phyloP scores from a whole-genome alignment of 768 basidiomycete species.

The Russula virescens region DNA sequence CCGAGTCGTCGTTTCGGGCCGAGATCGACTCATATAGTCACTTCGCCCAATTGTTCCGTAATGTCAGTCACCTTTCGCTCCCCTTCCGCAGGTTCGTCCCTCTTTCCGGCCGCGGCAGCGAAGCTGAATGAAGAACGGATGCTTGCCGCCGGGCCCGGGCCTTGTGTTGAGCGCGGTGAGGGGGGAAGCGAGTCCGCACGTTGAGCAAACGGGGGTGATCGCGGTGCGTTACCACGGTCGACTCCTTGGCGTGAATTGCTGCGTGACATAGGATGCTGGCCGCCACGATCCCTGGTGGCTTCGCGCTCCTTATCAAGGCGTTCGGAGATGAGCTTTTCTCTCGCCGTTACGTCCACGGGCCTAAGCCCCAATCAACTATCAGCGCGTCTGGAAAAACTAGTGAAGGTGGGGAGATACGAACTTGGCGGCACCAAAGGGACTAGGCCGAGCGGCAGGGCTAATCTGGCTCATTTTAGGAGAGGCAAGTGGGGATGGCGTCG shows the following conservation, averaged over 20 bases:
- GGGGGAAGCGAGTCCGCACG: conserved; percentile 19
- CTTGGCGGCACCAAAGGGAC: conserved; percentile 87
- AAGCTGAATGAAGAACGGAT: conserved; percentile 77
- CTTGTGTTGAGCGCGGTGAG: conserved; percentile 13
- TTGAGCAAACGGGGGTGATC: conserved; percentile 26
- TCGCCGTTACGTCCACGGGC: conserved; percentile 76
- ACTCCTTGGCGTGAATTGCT: conserved; percentile 35
- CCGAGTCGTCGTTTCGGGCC: not conserved
- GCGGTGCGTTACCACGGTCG: conserved; percentile 28
- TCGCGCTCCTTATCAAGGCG: conserved; percentile 64
- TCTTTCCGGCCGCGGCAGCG: conserved; percentile 62
- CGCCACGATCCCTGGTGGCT: conserved; percentile 32
- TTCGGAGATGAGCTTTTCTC: conserved; percentile 70
- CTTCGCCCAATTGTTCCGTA: conserved; percentile 35
- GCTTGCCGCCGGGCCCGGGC: conserved; percentile 36
- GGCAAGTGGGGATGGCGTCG: conserved; percentile 66
- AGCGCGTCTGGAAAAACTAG: not conserved
- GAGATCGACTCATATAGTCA: conserved; percentile 31
- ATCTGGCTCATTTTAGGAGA: conserved; percentile 66
- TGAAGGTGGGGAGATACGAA: conserved; percentile 32
- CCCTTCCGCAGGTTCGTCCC: conserved; percentile 30
- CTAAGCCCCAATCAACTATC: conserved; percentile 33
- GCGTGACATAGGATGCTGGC: conserved; percentile 40
- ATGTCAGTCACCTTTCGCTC: conserved; percentile 24
- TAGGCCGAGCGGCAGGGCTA: conserved; percentile 41